Base-by-base conservation (phyloP, 129 eudicot genomes). In the Chrysanthemum lavandulifolium region DNA sequence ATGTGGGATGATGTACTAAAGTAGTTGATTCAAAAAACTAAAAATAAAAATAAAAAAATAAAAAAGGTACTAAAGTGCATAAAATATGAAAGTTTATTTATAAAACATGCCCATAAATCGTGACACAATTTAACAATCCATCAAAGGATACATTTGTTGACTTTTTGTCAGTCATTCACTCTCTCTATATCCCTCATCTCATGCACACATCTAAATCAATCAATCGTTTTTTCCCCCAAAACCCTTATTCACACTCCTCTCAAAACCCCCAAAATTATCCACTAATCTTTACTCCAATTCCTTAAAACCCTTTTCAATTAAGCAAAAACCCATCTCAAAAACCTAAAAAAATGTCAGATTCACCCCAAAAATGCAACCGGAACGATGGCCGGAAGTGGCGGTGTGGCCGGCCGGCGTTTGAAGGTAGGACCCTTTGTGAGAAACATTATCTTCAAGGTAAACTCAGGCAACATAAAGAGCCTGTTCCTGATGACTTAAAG, bases 301-400 rank as follows among this genome's bases (percentile, higher is more conserved):
- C 73, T 72, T 40, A 13, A 45, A 33, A 31, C 33, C 76, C 52
- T 54, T 65, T 40, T 29, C 11, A 3, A 14, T 74, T 65, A 5
- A 56, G 47, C 36, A 10, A 64, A 64, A 74, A 53, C 73, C 72
- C 61, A 53, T 40, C 18, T 56, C 29, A 10, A 65, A 48, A n/a
- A 29, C 18, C 48, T 12, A 27, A 25, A 43, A 49, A 73, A 75
- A 90, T 89, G 93, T 72, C 74, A 31, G 36, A 31, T 31, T 31
- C 36, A 4, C 36, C 36, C 4, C 36, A 5, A 47, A 86, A 83
- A 27, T 95, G 99, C 65, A 83, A 88, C 76, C 69, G 94, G 12
- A 86, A 84, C 57, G 97, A 95, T 84, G 99, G 99, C 9, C 76
- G 86, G 11, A 72, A 86, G 75, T 90, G 99, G 97, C 85, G 99